These are phyloP conservation scores for Neonectria ditissima DNA, from an alignment of 2,329 filamentous ascomycete genomes.

Conservation along the genomic window DNA sequence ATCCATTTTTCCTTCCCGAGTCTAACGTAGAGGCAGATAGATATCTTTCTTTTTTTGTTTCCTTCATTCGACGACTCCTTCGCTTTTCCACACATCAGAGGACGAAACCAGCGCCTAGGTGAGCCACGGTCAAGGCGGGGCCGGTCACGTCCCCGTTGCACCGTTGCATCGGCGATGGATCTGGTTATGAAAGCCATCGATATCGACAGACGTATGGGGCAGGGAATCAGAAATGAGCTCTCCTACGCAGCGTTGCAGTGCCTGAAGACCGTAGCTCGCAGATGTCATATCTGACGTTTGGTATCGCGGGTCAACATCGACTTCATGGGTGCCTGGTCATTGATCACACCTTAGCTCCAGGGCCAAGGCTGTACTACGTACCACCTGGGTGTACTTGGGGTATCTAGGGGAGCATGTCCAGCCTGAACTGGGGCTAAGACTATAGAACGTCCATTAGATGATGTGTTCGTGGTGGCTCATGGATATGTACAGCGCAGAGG, in stretches of 20 bases:
- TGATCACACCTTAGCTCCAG: background rate
- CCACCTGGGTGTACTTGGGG: no score
- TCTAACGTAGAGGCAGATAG: no score
- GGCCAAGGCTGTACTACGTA: no score
- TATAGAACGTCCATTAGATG: no score
- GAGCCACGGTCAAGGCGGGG: background rate
- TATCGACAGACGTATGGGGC: slow-evolving; percentile 26
- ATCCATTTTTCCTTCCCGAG: background rate
- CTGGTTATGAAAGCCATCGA: slow-evolving; percentile 14
- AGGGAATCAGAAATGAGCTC: slow-evolving; percentile 15
- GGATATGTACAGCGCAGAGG: no score
- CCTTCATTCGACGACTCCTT: background rate
- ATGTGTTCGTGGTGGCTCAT: background rate
- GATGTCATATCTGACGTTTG: background rate
- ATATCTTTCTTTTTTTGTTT: no score
- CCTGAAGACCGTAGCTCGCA: background rate
- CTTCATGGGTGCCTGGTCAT: background rate
- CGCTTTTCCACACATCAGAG: background rate
- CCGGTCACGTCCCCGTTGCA: slow-evolving; percentile 3
- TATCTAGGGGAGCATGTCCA: no score
- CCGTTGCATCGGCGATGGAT: slow-evolving; percentile 13
- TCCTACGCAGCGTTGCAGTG: background rate
- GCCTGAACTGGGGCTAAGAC: no score
- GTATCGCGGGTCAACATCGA: background rate
- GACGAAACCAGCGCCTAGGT: background rate